Percentiles rank a stretch among this genome's conserved stretches.
Evolutionary conservation across 192 early-diverging fungal genomes (phyloP).

Genomic region (Coemansia umbellata): DNA sequence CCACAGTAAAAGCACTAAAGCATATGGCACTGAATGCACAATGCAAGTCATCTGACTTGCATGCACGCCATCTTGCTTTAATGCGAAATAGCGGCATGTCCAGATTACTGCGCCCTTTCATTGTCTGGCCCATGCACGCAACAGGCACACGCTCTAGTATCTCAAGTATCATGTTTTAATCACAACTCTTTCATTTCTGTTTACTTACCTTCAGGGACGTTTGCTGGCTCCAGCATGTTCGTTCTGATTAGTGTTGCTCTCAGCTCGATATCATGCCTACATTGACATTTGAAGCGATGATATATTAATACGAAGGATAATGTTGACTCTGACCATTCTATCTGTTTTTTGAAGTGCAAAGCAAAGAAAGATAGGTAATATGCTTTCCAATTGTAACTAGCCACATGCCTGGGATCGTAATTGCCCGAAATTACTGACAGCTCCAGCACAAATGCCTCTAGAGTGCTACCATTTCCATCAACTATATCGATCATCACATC

Average conservation of each 20-base stretch:
- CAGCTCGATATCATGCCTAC: conserved; percentile 30
- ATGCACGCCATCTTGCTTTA: not conserved
- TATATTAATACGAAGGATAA: too few species aligned
- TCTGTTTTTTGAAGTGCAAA: too few species aligned
- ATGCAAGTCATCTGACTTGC: not conserved
- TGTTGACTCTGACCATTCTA: too few species aligned
- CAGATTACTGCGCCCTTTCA: too few species aligned
- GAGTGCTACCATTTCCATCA: conserved; percentile 13
- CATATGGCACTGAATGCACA: too few species aligned
- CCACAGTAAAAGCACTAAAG: conserved; percentile 3
- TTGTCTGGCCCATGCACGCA: too few species aligned
- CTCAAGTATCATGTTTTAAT: not conserved
- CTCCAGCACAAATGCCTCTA: conserved; percentile 40
- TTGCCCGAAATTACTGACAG: conserved; percentile 12
- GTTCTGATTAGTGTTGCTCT: conserved; percentile 34
- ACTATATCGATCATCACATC: conserved; percentile 38
- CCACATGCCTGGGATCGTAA: conserved; percentile 21
- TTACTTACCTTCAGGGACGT: conserved; percentile 14
- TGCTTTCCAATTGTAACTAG: too few species aligned
- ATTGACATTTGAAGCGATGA: too few species aligned
- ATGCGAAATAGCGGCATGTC: too few species aligned
- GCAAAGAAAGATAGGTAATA: too few species aligned
- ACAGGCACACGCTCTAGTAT: too few species aligned
- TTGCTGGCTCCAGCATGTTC: conserved; percentile 24
- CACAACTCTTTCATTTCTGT: not conserved